Conservation (phyloP, 2,329 filamentous ascomycete species). For the Xylariaceae sp. region DNA sequence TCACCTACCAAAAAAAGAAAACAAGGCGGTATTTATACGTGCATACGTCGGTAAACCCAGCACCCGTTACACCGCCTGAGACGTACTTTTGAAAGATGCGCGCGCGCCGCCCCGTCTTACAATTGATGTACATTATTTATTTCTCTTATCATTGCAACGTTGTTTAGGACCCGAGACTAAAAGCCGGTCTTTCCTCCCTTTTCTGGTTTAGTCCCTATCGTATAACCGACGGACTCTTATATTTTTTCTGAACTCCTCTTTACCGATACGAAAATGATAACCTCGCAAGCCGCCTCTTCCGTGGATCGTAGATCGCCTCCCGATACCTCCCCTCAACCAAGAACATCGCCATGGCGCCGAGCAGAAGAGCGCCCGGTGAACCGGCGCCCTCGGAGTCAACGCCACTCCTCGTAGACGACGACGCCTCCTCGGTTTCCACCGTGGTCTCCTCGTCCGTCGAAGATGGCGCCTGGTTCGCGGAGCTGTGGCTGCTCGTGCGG, state of each 20-base stretch:
- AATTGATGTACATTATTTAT: no score
- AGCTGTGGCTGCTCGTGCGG: slow-evolving; percentile 29
- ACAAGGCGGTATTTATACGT: no score
- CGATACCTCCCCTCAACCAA: not conserved
- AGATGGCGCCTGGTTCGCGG: slow-evolving; percentile 18
- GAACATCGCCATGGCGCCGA: not conserved
- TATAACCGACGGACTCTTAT: no score
- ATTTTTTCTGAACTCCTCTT: no score
- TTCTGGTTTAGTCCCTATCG: not conserved
- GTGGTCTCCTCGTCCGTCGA: slow-evolving; percentile 4
- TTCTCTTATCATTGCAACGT: no score
- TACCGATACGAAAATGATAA: no score
- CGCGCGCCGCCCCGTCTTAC: no score
- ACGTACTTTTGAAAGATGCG: no score
- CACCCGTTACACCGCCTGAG: no score
- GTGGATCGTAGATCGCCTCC: not conserved
- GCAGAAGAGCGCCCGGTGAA: not conserved
- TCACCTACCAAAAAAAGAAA: no score
- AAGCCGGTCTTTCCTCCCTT: not conserved
- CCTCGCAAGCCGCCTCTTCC: not conserved
- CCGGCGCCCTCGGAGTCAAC: slow-evolving; percentile 19
- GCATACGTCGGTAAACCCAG: no score
- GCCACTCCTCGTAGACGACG: slow-evolving; percentile 15
- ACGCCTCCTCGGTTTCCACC: slow-evolving; percentile 11
- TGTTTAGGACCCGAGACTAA: no score